Percentiles rank a stretch among this genome's conserved stretches.
Conservation (phyloP, 495 filamentous ascomycete genomes). For the Penicillium argentinense region DNA sequence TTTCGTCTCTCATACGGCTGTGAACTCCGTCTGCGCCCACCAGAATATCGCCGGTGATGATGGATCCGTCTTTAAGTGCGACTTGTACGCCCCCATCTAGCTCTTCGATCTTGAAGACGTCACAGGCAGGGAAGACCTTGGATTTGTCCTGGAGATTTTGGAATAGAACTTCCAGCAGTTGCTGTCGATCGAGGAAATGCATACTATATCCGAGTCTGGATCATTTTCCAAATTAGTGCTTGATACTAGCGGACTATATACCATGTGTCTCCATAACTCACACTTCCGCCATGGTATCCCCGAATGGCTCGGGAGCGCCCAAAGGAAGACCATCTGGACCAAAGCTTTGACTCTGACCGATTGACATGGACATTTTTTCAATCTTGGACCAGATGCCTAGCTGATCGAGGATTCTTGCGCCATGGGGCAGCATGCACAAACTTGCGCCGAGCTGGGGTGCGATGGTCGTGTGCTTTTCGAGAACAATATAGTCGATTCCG, state of each 20-base stretch:
- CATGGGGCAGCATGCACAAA: slow-evolving; percentile 30
- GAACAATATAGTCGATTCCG: slow-evolving; percentile 49
- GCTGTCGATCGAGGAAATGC: slow-evolving; percentile 28
- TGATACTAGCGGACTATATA: slow-evolving; percentile 11
- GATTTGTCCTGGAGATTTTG: slow-evolving; percentile 12
- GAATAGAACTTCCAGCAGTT: slow-evolving; percentile 22
- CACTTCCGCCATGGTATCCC: slow-evolving; percentile 6
- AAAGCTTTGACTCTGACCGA: background rate
- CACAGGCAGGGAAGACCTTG: slow-evolving; percentile 8
- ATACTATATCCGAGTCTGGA: slow-evolving; percentile 14
- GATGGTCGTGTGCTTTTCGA: slow-evolving; percentile 38
- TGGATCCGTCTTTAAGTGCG: slow-evolving; percentile 23
- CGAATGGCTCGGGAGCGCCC: background rate
- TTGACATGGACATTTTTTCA: background rate
- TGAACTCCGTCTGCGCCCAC: slow-evolving; percentile 52
- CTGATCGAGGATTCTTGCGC: slow-evolving; percentile 46
- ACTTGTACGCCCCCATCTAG: slow-evolving; percentile 9
- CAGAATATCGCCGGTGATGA: slow-evolving; percentile 39
- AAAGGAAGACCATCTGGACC: background rate
- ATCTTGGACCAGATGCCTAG: slow-evolving; percentile 35
- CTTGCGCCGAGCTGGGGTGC: slow-evolving; percentile 37
- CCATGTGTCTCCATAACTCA: no score
- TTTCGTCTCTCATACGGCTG: slow-evolving; percentile 37
- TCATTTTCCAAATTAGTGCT: background rate
- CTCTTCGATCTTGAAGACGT: slow-evolving; percentile 12